These are phyloP conservation scores for Melampsora larici-populina DNA, from an alignment of 1,284 basidiomycete genomes.

Conservation along the genomic window DNA sequence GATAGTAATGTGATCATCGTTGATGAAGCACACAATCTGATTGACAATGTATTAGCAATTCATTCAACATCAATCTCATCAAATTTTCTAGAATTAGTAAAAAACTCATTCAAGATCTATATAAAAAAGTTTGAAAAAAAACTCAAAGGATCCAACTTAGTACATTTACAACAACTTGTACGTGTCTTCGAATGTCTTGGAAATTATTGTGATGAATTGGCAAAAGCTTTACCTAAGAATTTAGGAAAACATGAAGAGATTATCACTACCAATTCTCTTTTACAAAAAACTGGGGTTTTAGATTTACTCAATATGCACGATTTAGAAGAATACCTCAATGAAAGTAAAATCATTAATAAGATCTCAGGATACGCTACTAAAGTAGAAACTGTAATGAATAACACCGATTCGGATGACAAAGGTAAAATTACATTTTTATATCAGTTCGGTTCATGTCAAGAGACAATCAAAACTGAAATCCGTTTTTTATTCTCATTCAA, in stretches of 20 bases:
- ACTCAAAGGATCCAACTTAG: conserved; percentile 69
- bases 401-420: conserved; percentile 52
- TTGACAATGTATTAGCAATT: conserved; percentile 75
- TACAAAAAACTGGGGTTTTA: conserved; percentile 63
- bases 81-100: conserved; percentile 63
- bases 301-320: conserved; percentile 57
- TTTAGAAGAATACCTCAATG: conserved; percentile 75
- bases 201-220: conserved; percentile 60
- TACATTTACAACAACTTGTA: conserved; percentile 77
- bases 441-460: no score
- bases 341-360: conserved; percentile 70
- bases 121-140: conserved; percentile 72
- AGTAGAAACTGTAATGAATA: conserved; percentile 60
- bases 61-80: conserved; percentile 71
- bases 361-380: conserved; percentile 77
- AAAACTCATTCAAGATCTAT: conserved; percentile 76
- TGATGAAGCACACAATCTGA: conserved; percentile 84
- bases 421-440: conserved; percentile 41
- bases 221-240: conserved; percentile 54
- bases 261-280: conserved; percentile 64
- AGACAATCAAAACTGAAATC: no score
- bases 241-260: conserved; percentile 59
- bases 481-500: background rate
- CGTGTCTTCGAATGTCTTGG: conserved; percentile 67
- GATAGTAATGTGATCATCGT: conserved; percentile 71